Base-by-base conservation (phyloP, 2,329 filamentous ascomycete species). In the Colletotrichum cordylinicola region DNA sequence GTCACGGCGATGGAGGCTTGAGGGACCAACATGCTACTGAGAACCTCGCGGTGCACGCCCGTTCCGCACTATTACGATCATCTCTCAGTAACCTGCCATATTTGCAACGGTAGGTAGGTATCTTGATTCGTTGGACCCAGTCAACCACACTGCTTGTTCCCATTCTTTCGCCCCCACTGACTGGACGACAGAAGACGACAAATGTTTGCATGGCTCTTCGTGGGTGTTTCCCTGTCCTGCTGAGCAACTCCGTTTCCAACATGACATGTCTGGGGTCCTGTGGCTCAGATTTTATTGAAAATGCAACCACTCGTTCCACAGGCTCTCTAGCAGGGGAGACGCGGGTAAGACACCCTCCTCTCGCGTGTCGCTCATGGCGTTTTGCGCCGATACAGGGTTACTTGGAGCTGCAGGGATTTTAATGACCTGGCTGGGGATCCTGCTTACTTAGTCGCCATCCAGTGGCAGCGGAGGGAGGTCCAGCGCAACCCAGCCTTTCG, bases 341-440 rank as follows among this genome's bases (percentile, higher is more conserved):
- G 73, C 70, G 58, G 73, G 56, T 58, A 73, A 73, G 69, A 75
- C 70, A 75, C 9, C 27, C 31, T 58, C 35, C 64, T 60, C 67
- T 73, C 62, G 73, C 73, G 73, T 64, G 70, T 58, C 35, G 35
- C 58, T 68, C 43, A 43, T 33, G 64, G 39, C 21, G 62, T 67
- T 43, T 60, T 55, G 68, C 52, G 55, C 56, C 70, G 27, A 48
- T n/a, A 56, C 69, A 73, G 70, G 73, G 62, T 68, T 66, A 21
- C 31, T 52, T 10, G 33, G 6, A 16, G 31, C 64, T 68, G 70
- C 73, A 75, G 70, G 73, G 73, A 73, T 75, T 64, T 75, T 75
- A 75, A 75, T 75, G 73, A 73, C 70, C 64, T 72, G 56, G 73
- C 69, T 58, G 31, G 62, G 18, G 56, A 68, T 16, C 27, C 21